A percentile compares a stretch with the other conserved stretches of the same genome.
These are phyloP conservation scores for Malassezia furfur DNA, from an alignment of 1,284 basidiomycete genomes.

Conservation along the genomic window DNA sequence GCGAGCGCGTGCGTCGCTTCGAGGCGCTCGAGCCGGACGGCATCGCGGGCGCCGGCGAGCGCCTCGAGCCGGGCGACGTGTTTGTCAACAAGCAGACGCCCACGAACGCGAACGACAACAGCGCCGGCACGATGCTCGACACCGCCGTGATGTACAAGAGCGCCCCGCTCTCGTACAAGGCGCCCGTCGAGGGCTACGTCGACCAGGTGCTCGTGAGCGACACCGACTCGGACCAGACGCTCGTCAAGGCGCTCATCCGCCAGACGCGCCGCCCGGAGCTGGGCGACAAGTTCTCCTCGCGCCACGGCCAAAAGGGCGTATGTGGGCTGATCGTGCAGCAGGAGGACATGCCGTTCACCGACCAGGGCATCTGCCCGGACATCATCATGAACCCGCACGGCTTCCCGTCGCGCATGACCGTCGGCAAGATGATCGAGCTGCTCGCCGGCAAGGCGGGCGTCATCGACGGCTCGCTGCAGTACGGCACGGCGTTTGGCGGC, in stretches of 20 bases:
- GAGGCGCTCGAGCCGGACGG: slow-evolving; percentile 86
- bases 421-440: slow-evolving; percentile 99
- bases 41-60: slow-evolving; percentile 85
- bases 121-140: slow-evolving; percentile 30
- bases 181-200: slow-evolving; percentile 70
- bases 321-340: slow-evolving; percentile 97
- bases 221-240: slow-evolving; percentile 77
- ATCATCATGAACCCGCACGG: slow-evolving; percentile 99
- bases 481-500: slow-evolving; percentile 89
- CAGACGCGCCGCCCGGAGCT: slow-evolving; percentile 93
- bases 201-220: slow-evolving; percentile 98
- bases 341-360: slow-evolving; percentile 98
- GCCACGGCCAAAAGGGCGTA: slow-evolving; percentile 98
- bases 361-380: slow-evolving; percentile 88
- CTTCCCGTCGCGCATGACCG: slow-evolving; percentile 96
- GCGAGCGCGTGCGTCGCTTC: slow-evolving; percentile 68
- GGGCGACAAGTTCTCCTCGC: slow-evolving; percentile 95
- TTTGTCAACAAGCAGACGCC: slow-evolving; percentile 97
- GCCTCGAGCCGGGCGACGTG: slow-evolving; percentile 83
- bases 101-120: slow-evolving; percentile 65
- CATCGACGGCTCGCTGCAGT: slow-evolving; percentile 72
- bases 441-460: slow-evolving; percentile 76
- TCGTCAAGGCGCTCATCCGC: slow-evolving; percentile 96
- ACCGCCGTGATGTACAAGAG: slow-evolving; percentile 54
- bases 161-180: slow-evolving; percentile 38